phyloP scores from a whole-genome alignment of 495 filamentous ascomycete genomes.

The Lasiosphaeria hispida region DNA sequence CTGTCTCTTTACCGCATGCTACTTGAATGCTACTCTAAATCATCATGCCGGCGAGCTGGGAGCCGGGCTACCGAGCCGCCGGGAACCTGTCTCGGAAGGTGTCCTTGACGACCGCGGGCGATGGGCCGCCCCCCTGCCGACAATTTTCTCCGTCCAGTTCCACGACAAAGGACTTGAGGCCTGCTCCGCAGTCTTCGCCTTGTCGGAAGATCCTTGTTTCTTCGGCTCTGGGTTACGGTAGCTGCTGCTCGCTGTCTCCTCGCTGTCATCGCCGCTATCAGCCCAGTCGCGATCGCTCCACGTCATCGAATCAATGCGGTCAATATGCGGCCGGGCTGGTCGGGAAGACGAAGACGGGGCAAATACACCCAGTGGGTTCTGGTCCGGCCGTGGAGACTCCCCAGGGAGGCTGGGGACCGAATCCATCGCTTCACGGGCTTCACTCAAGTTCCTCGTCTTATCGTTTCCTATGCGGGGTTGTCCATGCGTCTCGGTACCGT shows the following conservation, averaged over 20 bases:
- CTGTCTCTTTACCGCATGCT: no score
- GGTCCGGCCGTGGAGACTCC: not conserved
- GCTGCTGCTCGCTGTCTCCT: slow-evolving; percentile 26
- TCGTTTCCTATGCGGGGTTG: slow-evolving; percentile 30
- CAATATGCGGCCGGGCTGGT: slow-evolving; percentile 28
- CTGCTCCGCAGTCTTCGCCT: slow-evolving; percentile 12
- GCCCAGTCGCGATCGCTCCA: slow-evolving; percentile 56
- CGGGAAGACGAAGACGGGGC: slow-evolving; percentile 8
- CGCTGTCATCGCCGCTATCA: slow-evolving; percentile 50
- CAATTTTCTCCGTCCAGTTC: slow-evolving; percentile 60
- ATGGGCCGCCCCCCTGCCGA: slow-evolving; percentile 42
- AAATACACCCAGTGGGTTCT: slow-evolving; percentile 12
- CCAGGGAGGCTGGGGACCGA: slow-evolving; percentile 16
- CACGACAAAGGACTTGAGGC: slow-evolving; percentile 22
- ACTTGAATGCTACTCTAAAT: no score
- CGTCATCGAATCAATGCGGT: slow-evolving; percentile 40
- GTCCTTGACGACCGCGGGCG: slow-evolving; percentile 3
- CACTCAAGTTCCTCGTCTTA: slow-evolving; percentile 7
- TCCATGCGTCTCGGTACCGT: slow-evolving; percentile 27
- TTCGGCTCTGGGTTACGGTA: not conserved
- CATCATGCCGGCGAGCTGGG: no score
- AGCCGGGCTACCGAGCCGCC: not conserved
- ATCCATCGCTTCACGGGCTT: slow-evolving; percentile 22
- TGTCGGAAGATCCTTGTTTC: slow-evolving; percentile 16
- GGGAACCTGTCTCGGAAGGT: not conserved